These are phyloP conservation scores for Neurospora sublineolata DNA, from an alignment of 495 filamentous ascomycete species.

Conservation along the genomic window DNA sequence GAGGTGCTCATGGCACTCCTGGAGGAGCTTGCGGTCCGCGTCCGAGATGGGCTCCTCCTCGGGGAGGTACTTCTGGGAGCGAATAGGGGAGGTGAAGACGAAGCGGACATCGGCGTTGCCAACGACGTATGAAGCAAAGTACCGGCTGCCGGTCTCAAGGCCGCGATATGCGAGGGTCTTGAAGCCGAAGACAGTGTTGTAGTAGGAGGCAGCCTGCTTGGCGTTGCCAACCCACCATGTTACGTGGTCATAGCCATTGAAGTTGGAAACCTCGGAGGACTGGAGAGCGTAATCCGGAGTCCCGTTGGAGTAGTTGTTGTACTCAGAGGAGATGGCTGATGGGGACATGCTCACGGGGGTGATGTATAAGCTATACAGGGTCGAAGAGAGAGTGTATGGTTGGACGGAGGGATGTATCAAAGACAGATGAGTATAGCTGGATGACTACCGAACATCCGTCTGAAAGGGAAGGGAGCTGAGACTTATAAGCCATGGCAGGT, in stretches of 20 bases:
- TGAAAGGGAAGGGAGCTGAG: background rate
- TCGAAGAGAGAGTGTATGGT: background rate
- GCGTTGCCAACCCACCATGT: conserved; percentile 95
- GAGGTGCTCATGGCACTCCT: conserved; percentile 64
- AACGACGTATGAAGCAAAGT: conserved; percentile 68
- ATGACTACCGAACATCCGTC: background rate
- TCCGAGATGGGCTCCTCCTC: conserved; percentile 37
- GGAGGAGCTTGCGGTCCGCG: conserved; percentile 45
- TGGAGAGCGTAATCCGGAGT: conserved; percentile 33
- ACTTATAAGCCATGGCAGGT: conserved; percentile 6
- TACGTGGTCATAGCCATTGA: conserved; percentile 77
- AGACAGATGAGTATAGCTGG: background rate
- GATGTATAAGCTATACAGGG: background rate
- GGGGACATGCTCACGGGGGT: conserved; percentile 51
- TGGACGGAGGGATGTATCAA: background rate
- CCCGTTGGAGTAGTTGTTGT: conserved; percentile 29
- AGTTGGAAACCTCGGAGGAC: conserved; percentile 37
- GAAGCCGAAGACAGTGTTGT: conserved; percentile 77
- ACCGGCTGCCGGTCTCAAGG: conserved; percentile 72
- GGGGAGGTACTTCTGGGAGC: conserved; percentile 42
- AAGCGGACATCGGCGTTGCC: conserved; percentile 68
- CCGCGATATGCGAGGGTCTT: conserved; percentile 67
- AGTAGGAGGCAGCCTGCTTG: conserved; percentile 81
- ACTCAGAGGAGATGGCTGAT: conserved; percentile 50
- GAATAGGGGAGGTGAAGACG: conserved; percentile 72